Conservation (phyloP, 2,329 filamentous ascomycete species). For the Colletotrichum tropicicola region DNA sequence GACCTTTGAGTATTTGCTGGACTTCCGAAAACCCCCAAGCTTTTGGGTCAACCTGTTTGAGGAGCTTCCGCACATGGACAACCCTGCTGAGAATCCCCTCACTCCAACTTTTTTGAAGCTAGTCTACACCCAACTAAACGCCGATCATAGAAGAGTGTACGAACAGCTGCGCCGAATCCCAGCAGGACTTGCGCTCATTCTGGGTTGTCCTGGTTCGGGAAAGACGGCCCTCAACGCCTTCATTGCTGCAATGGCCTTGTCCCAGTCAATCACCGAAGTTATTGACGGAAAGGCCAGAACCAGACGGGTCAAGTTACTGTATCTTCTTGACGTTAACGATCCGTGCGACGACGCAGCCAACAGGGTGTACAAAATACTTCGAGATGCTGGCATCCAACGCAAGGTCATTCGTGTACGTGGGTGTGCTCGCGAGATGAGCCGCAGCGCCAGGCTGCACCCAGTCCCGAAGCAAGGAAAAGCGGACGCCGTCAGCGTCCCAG, state of each 20-base stretch:
- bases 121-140: conserved; percentile 39
- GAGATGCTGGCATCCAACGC: conserved; percentile 43
- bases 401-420: conserved; percentile 23
- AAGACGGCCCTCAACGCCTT: conserved; percentile 58
- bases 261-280: not conserved
- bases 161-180: conserved; percentile 45
- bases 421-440: conserved; percentile 24
- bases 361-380: conserved; percentile 48
- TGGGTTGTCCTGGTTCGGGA: conserved; percentile 56
- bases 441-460: conserved; percentile 16
- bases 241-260: conserved; percentile 45
- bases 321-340: conserved; percentile 57
- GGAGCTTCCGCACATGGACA: conserved; percentile 23
- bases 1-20: conserved; percentile 18
- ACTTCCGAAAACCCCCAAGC: conserved; percentile 12
- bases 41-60: conserved; percentile 16
- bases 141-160: conserved; percentile 48
- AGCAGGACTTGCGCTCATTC: conserved; percentile 53
- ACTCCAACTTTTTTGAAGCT: not conserved
- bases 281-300: not conserved
- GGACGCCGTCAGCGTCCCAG: not conserved
- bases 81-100: not conserved
- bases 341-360: conserved; percentile 55
- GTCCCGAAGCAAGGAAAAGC: conserved; percentile 31
- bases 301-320: conserved; percentile 45